Base-by-base conservation (phyloP, 2,329 filamentous ascomycete genomes). In the Stemphylium beticola region DNA sequence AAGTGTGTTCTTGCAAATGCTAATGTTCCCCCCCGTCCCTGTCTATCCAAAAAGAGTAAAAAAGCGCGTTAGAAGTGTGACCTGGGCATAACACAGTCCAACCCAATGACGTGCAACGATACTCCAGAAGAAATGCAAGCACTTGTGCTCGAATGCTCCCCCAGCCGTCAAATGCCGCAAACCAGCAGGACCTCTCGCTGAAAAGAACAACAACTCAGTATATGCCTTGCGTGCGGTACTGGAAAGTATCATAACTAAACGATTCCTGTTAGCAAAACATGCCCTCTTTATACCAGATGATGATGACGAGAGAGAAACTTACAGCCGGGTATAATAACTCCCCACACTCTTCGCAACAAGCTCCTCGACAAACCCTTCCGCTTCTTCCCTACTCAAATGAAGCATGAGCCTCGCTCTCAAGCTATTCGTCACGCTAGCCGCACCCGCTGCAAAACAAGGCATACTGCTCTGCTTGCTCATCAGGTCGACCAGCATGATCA, bases 261-360 rank as follows among this genome's bases (percentile, higher is more conserved):
- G 26, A n/a, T 29, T 3, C 4, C 26, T 26, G 51, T 69, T 45
- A 74, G n/a, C 33, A n/a, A 22, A 11, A 8, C 2, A 7, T 41
- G 3, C 22, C n/a, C 18, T 17, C 15, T 20, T 12, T 14, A 12
- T 22, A 15, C 6, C 22, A 18, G 5, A 26, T 18, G 11, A n/a
- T 37, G 3, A 24, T 7, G 22, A 14, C 39, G 7, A 20, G 8
- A 20, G 14, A 22, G 18, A 32, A 22, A 73, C 89, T 81, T 79
- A 92, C 87, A 93, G 83, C 79, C 90, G 85, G 72, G 91, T 93
- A 74, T 93, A 93, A 77, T 95, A 95, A 75, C 90, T 93, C 59
- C 91, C 91, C 64, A 91, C 83, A 61, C 89, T 91, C 82, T 95
- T 95, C 60, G 81, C 86, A 64, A 95, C 84, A 68, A 95, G 77